A percentile compares a stretch with the other conserved stretches of the same genome.
Evolutionary conservation across 2,329 filamentous ascomycete genomes (phyloP).

Genomic region (Alternaria hordeiaustralica): DNA sequence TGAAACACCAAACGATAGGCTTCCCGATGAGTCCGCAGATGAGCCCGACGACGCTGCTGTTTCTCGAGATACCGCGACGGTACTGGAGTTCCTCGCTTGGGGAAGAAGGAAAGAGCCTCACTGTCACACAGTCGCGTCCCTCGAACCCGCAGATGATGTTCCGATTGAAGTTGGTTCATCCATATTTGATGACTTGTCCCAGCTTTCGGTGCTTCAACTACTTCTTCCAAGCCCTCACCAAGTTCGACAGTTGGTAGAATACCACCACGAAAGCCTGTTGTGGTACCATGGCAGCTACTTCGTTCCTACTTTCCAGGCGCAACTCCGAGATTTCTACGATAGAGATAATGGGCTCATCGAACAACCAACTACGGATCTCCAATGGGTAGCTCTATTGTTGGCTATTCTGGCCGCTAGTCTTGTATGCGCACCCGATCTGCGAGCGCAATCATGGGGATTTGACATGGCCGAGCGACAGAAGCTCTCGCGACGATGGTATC

Average conservation of each 20-base stretch:
- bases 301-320: conserved; percentile 41
- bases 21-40: not conserved
- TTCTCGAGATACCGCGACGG: conserved; percentile 52
- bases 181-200: not conserved
- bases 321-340: conserved; percentile 47
- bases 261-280: conserved; percentile 42
- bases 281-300: conserved; percentile 49
- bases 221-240: conserved; percentile 33
- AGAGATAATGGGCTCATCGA: conserved; percentile 42
- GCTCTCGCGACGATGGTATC: conserved; percentile 53
- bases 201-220: not conserved
- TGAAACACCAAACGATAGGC: not conserved
- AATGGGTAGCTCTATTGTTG: not conserved
- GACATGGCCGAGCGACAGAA: conserved; percentile 44
- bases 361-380: not conserved
- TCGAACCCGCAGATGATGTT: conserved; percentile 14
- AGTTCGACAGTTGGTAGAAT: conserved; percentile 33
- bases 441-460: conserved; percentile 51
- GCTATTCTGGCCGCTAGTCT: not conserved
- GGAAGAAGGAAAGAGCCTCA: conserved; percentile 52
- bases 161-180: conserved; percentile 27
- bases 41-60: not conserved
- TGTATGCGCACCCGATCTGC: conserved; percentile 13
- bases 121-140: conserved; percentile 12
- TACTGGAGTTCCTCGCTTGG: conserved; percentile 57